Conservation (phyloP, 345 rosid species). For the Ceriops decandra region DNA sequence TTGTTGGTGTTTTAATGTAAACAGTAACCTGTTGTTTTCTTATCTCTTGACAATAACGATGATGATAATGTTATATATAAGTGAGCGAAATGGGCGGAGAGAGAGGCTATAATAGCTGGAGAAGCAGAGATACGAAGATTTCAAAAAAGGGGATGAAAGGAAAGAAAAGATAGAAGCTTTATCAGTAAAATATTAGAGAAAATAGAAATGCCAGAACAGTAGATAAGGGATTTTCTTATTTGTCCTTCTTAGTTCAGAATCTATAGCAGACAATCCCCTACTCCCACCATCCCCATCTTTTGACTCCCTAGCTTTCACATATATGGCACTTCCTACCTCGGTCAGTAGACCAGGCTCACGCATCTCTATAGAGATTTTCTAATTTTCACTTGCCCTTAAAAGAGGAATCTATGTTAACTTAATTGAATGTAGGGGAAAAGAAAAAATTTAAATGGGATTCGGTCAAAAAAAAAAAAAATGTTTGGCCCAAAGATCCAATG, state of each 20-base stretch:
- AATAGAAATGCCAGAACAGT: constrained; percentile 42
- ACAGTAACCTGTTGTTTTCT: constrained; percentile 6
- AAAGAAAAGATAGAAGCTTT: constrained; percentile 20
- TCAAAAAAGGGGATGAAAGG: constrained; percentile 43
- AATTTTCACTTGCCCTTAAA: too few relatives aligned
- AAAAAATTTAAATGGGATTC: too few relatives aligned
- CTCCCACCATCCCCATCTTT: neutral
- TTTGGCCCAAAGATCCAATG: too few relatives aligned
- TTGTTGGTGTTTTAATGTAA: neutral
- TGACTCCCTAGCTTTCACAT: neutral
- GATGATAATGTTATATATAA: constrained; percentile 28
- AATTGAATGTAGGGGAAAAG: too few relatives aligned
- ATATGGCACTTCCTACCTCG: neutral
- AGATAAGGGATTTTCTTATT: constrained; percentile 47
- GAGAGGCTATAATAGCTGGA: constrained; percentile 52
- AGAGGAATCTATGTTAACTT: too few relatives aligned
- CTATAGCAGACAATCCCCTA: constrained; percentile 11
- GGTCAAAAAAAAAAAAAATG: too few relatives aligned
- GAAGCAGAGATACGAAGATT: constrained; percentile 47
- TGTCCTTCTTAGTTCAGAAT: constrained; percentile 23
- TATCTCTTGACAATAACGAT: constrained; percentile 21
- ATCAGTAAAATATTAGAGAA: constrained; percentile 30
- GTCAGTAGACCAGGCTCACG: too few relatives aligned
- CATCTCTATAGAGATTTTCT: too few relatives aligned
- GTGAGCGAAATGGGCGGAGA: constrained; percentile 16